Conservation (phyloP, 176 grass and related monocot genomes). For the Juncus inflexus region DNA sequence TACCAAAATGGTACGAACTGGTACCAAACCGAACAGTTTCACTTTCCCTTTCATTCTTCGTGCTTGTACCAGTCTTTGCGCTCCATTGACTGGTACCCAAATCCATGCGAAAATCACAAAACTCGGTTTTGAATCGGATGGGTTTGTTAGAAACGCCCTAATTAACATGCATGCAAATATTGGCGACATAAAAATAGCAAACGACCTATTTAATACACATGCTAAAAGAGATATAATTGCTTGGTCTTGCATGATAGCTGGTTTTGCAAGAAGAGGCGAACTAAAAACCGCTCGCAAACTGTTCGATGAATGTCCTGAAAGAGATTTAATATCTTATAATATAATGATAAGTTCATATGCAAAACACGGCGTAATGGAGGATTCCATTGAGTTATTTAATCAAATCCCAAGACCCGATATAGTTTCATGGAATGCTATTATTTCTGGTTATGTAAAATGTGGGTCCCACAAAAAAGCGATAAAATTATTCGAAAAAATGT, state of each 20-base stretch:
- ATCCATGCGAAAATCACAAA: slow-evolving; percentile 50
- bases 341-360: slow-evolving; percentile 81
- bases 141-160: slow-evolving; percentile 71
- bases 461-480: slow-evolving; percentile 38
- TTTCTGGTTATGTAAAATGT: slow-evolving; percentile 65
- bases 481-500: slow-evolving; percentile 70
- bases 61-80: slow-evolving; percentile 59
- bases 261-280: slow-evolving; percentile 60
- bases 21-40: slow-evolving; percentile 52
- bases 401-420: slow-evolving; percentile 47
- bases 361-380: slow-evolving; percentile 52
- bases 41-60: slow-evolving; percentile 89
- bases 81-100: slow-evolving; percentile 42
- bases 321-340: slow-evolving; percentile 74
- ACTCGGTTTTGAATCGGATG: slow-evolving; percentile 46
- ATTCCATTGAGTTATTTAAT: slow-evolving; percentile 62
- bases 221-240: slow-evolving; percentile 59
- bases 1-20: slow-evolving; percentile 33
- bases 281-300: slow-evolving; percentile 49
- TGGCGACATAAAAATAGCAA: slow-evolving; percentile 49
- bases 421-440: slow-evolving; percentile 77
- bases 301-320: slow-evolving; percentile 64
- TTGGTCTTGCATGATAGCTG: slow-evolving; percentile 67
- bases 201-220: slow-evolving; percentile 41
- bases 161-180: slow-evolving; percentile 75